Conservation (phyloP, 129 eudicot genomes). For the Escallonia rubra region DNA sequence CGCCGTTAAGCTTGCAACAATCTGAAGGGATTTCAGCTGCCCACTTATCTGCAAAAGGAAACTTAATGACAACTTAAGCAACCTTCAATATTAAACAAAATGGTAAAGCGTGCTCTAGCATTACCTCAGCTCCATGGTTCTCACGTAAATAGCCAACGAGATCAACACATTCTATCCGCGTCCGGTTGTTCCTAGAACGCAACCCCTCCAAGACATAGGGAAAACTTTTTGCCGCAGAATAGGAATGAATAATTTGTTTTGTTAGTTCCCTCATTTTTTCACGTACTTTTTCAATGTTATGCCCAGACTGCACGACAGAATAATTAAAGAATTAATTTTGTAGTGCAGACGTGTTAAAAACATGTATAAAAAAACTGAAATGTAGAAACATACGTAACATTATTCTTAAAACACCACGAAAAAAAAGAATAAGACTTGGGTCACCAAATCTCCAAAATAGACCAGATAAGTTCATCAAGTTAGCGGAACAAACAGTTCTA, state of each 20-base stretch:
- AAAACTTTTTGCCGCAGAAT: slow-evolving; percentile 86
- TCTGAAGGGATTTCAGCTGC: slow-evolving; percentile 79
- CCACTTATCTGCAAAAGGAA: slow-evolving; percentile 52
- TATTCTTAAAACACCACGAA: too few species aligned
- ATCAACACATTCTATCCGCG: slow-evolving; percentile 83
- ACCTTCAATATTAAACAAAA: slow-evolving; percentile 4
- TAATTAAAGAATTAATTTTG: not conserved
- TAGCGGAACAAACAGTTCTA: too few species aligned
- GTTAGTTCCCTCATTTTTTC: slow-evolving; percentile 85
- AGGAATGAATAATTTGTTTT: slow-evolving; percentile 59
- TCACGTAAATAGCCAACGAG: slow-evolving; percentile 90
- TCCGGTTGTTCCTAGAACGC: slow-evolving; percentile 87
- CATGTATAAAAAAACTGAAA: too few species aligned
- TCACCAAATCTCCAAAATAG: too few species aligned
- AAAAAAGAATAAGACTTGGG: too few species aligned
- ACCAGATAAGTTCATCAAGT: too few species aligned
- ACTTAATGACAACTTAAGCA: slow-evolving; percentile 1
- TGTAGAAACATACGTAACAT: too few species aligned
- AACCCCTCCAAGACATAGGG: slow-evolving; percentile 91
- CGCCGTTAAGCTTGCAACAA: slow-evolving; percentile 94
- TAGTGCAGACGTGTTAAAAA: too few species aligned
- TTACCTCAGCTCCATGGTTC: slow-evolving; percentile 84
- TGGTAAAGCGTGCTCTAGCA: not conserved
- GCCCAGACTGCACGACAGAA: slow-evolving; percentile 70
- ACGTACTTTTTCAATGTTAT: slow-evolving; percentile 88